Conservation (phyloP, 257 asterid genomes). For the Linaria vulgaris region DNA sequence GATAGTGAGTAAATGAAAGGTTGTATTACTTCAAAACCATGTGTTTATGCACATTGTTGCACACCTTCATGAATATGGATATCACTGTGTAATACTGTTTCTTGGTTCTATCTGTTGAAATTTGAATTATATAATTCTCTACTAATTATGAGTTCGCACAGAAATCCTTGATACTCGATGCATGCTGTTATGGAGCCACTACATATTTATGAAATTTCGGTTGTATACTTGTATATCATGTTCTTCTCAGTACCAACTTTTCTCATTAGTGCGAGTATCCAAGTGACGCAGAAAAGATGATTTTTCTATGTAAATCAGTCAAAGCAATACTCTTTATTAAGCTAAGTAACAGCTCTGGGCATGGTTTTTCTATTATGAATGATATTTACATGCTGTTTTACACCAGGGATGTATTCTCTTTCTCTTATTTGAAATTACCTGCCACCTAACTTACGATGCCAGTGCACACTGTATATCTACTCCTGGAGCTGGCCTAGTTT, state of each 20-base stretch:
- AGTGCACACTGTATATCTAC: conserved; percentile 5
- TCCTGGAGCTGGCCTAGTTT: conserved; percentile 17
- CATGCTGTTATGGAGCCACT: background rate
- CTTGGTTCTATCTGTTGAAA: background rate
- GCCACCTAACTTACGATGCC: background rate
- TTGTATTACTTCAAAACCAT: conserved; percentile 18
- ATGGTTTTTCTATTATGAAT: conserved; percentile 9
- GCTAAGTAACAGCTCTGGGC: background rate
- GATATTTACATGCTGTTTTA: background rate
- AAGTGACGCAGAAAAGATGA: no score
- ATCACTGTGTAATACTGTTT: conserved; percentile 14
- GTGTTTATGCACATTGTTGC: conserved; percentile 10
- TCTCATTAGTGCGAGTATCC: no score
- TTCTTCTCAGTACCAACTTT: no score
- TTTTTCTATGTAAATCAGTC: no score
- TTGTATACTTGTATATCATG: no score
- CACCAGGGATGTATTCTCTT: conserved; percentile 2
- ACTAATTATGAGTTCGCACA: no score
- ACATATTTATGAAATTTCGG: background rate
- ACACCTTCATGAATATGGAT: conserved; percentile 15
- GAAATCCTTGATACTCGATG: background rate
- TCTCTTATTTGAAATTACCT: background rate
- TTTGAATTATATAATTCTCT: background rate
- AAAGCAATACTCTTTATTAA: no score
- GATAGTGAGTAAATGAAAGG: background rate